Evolutionary conservation across 1,139 yeast species (phyloP).

Genomic region (Pichia cactophila): DNA sequence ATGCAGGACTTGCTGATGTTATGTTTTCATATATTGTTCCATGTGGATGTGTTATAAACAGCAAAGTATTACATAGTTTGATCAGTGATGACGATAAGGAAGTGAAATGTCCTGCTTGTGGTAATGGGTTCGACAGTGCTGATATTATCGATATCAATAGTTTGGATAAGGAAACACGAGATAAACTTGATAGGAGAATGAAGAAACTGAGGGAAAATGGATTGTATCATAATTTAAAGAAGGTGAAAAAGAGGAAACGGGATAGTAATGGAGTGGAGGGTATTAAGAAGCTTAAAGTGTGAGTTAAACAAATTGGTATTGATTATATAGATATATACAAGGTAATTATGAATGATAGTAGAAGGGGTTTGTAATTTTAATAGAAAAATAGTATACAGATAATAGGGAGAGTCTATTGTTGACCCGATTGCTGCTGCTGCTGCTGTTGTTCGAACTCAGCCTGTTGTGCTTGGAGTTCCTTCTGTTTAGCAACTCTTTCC

Average conservation of each 20-base stretch:
- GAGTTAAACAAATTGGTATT: too few species aligned
- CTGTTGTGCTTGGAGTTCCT: conserved; percentile 25
- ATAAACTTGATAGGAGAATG: conserved; percentile 30
- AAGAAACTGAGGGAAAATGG: conserved; percentile 28
- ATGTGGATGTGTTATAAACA: conserved; percentile 50
- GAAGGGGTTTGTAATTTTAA: background rate
- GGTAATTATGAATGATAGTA: background rate
- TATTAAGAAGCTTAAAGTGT: background rate
- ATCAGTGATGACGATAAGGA: background rate
- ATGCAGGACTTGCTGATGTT: conserved; percentile 4
- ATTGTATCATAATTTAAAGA: conserved; percentile 44
- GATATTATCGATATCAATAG: conserved; percentile 21
- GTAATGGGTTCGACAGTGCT: conserved; percentile 2
- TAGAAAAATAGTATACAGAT: background rate
- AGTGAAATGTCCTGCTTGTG: conserved; percentile 37
- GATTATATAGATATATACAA: background rate
- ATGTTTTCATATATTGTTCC: conserved; percentile 34
- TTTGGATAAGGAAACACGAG: conserved; percentile 31
- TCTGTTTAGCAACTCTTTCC: conserved; percentile 31
- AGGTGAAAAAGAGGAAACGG: conserved; percentile 25
- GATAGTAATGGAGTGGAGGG: background rate
- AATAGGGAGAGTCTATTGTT: conserved; percentile 2
- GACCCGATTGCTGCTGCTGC: background rate
- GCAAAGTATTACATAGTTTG: conserved; percentile 32
- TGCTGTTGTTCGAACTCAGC: conserved; percentile 16